Evolutionary conservation across 2,329 filamentous ascomycete genomes (phyloP).

Genomic region (Ophiocordyceps robertsii): DNA sequence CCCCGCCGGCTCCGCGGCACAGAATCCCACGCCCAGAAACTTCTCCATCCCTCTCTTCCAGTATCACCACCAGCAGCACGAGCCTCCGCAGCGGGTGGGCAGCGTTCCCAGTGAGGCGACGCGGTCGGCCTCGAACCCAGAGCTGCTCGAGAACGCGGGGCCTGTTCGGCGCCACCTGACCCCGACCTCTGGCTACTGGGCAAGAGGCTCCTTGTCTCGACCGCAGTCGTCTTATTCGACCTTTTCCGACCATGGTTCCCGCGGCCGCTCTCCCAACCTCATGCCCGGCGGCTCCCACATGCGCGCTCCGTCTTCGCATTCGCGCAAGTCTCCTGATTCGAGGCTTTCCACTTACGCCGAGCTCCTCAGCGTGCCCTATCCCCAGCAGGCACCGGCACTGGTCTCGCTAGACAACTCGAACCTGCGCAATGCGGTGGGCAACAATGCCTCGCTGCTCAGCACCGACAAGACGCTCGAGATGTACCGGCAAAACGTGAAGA

Average conservation of each 20-base stretch:
- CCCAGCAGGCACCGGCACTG: slow-evolving; percentile 58
- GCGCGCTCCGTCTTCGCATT: slow-evolving; percentile 34
- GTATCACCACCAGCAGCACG: slow-evolving; percentile 47
- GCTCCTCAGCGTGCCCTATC: slow-evolving; percentile 58
- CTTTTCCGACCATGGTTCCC: slow-evolving; percentile 52
- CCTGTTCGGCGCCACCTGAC: slow-evolving; percentile 50
- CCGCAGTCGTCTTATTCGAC: slow-evolving; percentile 67
- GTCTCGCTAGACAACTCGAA: slow-evolving; percentile 67
- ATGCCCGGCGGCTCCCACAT: slow-evolving; percentile 26
- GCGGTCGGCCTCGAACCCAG: slow-evolving; percentile 35
- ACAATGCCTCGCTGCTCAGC: slow-evolving; percentile 81
- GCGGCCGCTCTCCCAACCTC: slow-evolving; percentile 46
- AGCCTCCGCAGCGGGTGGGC: slow-evolving; percentile 25
- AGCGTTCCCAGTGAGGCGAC: slow-evolving; percentile 28
- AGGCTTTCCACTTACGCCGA: slow-evolving; percentile 43
- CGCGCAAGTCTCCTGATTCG: slow-evolving; percentile 41
- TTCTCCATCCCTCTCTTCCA: slow-evolving; percentile 43
- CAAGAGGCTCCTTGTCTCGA: slow-evolving; percentile 47
- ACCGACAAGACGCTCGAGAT: slow-evolving; percentile 92
- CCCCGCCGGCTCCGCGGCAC: slow-evolving; percentile 35
- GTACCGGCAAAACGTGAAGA: slow-evolving; percentile 95
- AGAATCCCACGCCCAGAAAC: slow-evolving; percentile 26
- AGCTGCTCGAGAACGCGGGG: slow-evolving; percentile 34
- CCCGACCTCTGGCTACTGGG: slow-evolving; percentile 38
- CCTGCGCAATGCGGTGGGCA: slow-evolving; percentile 66